Base-by-base conservation (phyloP, 345 rosid species). In the Syzygium aqueum region DNA sequence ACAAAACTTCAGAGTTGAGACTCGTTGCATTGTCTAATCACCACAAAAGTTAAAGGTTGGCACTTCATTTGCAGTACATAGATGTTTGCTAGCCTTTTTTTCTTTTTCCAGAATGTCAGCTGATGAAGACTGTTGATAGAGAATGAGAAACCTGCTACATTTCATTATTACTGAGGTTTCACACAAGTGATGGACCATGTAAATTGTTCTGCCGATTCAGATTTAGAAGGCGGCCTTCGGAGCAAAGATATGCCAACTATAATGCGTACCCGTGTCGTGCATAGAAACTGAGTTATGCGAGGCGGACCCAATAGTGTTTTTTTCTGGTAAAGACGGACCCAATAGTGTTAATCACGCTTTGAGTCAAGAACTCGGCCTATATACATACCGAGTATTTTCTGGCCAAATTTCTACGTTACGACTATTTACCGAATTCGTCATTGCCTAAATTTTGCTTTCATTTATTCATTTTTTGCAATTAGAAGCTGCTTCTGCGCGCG, bases 11-110 rank as follows among this genome's bases (percentile, higher is more conserved):
- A 0, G 85, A n/a, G 30, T 33, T 0, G 53, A 25, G 53, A n/a
- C 33, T 84, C 25, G 15, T 84, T 84, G 57, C 57, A 37, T 73
- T 73, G 82, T 73, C 49, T 11, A 4, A 73, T 73, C 82, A 19
- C 12, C 80, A 37, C 49, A 37, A 37, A 73, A 73, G 80, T 37
- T 73, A 5, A 40, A 0, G 80, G 49, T 73, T 73, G 80, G 49
- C 80, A 19, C 25, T 73, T 19, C 80, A 73, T 73, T 37, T 73
- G 49, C 27, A 19, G 49, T 33, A 73, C 80, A 19, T 19, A 37
- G 25, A 73, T 73, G 80, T 37, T 0, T 33, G 80, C 49, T 17
- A 19, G 80, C 27, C 46, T 17, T 37, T 0, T 5, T 0, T 0
- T 9, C 78, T 33, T 73, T 33, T 73, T 37, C 49, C 80, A 33